Evolutionary conservation across 306 rosid species (phyloP).

Genomic region (Castanea sativa): DNA sequence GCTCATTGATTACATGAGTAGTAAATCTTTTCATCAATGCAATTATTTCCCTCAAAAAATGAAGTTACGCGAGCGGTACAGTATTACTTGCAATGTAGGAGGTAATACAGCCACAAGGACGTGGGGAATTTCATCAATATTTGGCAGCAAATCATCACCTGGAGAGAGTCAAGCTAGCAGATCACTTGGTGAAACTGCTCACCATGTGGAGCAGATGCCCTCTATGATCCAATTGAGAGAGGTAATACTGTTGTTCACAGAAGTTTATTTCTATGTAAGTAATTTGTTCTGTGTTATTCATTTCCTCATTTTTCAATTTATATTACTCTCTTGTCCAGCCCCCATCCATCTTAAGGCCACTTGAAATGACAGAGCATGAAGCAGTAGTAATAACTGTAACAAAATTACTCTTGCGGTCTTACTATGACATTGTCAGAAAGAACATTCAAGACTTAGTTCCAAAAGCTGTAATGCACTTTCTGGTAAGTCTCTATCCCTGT

Average conservation of each 20-base stretch:
- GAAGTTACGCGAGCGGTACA: neutral
- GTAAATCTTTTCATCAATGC: neutral
- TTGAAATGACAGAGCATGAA: constrained; percentile 35
- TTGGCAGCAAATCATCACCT: constrained; percentile 22
- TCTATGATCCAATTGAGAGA: constrained; percentile 39
- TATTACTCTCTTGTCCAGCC: constrained; percentile 25
- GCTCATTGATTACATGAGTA: neutral
- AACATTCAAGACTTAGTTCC: constrained; percentile 45
- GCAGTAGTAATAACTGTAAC: constrained; percentile 27
- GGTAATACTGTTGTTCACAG: constrained; percentile 24
- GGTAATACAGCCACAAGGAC: neutral
- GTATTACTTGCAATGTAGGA: neutral
- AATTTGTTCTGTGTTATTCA: constrained; percentile 3
- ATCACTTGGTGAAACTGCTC: constrained; percentile 24
- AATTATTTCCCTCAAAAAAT: neutral
- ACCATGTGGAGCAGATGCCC: constrained; percentile 22
- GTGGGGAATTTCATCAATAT: constrained; percentile 41
- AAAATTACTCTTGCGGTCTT: constrained; percentile 39
- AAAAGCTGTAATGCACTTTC: constrained; percentile 49
- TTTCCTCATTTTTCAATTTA: neutral
- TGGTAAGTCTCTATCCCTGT: constrained; percentile 21
- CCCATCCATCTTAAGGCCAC: constrained; percentile 42
- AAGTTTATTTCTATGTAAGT: neutral
- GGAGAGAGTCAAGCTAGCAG: constrained; percentile 14
- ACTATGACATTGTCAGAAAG: constrained; percentile 48